Conservation (phyloP, 148 eudicot species). For the Talinum fruticosum region DNA sequence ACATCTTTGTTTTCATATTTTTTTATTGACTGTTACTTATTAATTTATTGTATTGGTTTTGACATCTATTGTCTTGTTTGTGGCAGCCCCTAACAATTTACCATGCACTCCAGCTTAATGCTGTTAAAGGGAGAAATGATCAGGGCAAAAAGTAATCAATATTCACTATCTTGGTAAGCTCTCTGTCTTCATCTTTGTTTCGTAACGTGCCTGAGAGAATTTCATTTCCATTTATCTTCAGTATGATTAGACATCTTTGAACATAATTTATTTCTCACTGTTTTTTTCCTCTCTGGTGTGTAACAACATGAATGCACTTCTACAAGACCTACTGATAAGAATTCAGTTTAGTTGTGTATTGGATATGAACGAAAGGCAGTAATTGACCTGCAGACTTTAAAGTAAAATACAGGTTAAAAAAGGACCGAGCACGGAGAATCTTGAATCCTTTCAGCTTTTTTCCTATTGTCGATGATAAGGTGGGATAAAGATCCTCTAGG, state of each 20-base stretch:
- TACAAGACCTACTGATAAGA: neutral
- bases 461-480: neutral
- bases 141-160: conserved; percentile 36
- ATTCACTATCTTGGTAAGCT: conserved; percentile 82
- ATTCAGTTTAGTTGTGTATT: neutral
- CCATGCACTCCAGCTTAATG: conserved; percentile 58
- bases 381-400: neutral
- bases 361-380: neutral
- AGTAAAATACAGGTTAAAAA: no score
- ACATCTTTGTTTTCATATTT: neutral
- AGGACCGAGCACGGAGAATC: neutral
- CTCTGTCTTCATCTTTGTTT: neutral
- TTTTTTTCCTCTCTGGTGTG: neutral
- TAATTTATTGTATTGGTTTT: neutral
- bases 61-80: conserved; percentile 14
- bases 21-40: neutral
- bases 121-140: conserved; percentile 28
- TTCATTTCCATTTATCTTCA: neutral
- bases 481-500: no score
- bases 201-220: neutral
- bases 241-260: neutral
- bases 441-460: neutral
- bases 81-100: conserved; percentile 80
- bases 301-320: neutral
- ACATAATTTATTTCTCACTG: neutral